A percentile compares a stretch with the other conserved stretches of the same genome.
Conservation (phyloP, 1,139 yeast species). For the Blastobotrys apis region DNA sequence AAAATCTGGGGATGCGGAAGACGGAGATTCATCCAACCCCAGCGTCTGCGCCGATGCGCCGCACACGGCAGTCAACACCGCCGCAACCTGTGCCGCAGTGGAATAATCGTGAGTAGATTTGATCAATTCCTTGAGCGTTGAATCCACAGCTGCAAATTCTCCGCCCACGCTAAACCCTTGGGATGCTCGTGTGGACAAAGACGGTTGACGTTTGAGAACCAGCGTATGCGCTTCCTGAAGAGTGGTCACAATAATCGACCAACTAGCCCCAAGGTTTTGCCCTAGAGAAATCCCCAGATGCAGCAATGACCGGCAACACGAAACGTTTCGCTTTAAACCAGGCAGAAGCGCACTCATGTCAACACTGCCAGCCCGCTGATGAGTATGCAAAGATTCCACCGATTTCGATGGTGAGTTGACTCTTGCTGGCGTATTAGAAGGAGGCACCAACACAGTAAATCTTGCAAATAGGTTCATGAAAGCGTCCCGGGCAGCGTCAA, state of each 20-base stretch:
- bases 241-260: slow-evolving; percentile 65
- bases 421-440: background rate
- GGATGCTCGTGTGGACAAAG: slow-evolving; percentile 17
- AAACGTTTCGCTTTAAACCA: slow-evolving; percentile 47
- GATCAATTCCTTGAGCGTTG: slow-evolving; percentile 53
- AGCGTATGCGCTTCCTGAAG: slow-evolving; percentile 52
- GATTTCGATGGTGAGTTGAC: no score
- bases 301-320: slow-evolving; percentile 73
- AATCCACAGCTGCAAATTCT: slow-evolving; percentile 53
- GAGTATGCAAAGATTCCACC: background rate
- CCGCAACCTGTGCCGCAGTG: slow-evolving; percentile 1
- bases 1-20: no score
- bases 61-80: slow-evolving; percentile 7
- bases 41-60: slow-evolving; percentile 8
- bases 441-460: background rate
- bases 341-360: background rate
- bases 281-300: slow-evolving; percentile 79
- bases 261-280: slow-evolving; percentile 58
- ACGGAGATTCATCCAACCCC: background rate
- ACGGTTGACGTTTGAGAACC: slow-evolving; percentile 15
- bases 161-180: slow-evolving; percentile 27
- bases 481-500: slow-evolving; percentile 54
- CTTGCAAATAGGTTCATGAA: slow-evolving; percentile 55
- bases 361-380: no score
- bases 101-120: slow-evolving; percentile 9